phyloP scores from a whole-genome alignment of 163 green algal genomes.

The Dunaliella salina region DNA sequence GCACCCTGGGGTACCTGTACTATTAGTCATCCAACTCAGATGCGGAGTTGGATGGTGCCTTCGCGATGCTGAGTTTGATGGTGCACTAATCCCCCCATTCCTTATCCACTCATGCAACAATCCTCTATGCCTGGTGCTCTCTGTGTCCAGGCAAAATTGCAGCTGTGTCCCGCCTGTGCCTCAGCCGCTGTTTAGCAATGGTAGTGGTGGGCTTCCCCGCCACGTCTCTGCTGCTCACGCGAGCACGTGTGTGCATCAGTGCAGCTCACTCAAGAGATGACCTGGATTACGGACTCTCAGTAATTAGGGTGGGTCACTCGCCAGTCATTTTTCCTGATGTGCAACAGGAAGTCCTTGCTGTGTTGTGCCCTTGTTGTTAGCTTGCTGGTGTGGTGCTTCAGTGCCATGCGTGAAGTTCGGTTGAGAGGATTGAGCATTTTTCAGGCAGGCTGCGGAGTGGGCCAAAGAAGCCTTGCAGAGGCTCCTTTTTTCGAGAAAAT shows the following conservation, averaged over 20 bases:
- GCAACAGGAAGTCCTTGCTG: background rate
- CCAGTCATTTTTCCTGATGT: background rate
- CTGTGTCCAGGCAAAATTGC: conserved; percentile 13
- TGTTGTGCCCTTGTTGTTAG: background rate
- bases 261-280: conserved; percentile 84
- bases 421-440: too few relatives aligned
- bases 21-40: too few relatives aligned
- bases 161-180: conserved; percentile 62
- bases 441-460: too few relatives aligned
- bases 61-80: too few relatives aligned
- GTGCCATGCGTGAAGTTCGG: too few relatives aligned
- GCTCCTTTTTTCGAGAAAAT: too few relatives aligned
- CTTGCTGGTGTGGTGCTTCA: background rate
- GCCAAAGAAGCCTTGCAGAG: too few relatives aligned
- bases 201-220: conserved; percentile 97
- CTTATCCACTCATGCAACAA: background rate
- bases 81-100: too few relatives aligned
- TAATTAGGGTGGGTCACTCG: conserved; percentile 28
- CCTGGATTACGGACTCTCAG: conserved; percentile 77
- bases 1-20: too few relatives aligned
- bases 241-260: conserved; percentile 91
- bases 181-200: conserved; percentile 74
- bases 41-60: too few relatives aligned
- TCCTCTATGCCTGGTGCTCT: background rate
- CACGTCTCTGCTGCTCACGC: conserved; percentile 77